Base-by-base conservation (phyloP, 306 rosid genomes). In the Cyamopsis tetragonoloba region DNA sequence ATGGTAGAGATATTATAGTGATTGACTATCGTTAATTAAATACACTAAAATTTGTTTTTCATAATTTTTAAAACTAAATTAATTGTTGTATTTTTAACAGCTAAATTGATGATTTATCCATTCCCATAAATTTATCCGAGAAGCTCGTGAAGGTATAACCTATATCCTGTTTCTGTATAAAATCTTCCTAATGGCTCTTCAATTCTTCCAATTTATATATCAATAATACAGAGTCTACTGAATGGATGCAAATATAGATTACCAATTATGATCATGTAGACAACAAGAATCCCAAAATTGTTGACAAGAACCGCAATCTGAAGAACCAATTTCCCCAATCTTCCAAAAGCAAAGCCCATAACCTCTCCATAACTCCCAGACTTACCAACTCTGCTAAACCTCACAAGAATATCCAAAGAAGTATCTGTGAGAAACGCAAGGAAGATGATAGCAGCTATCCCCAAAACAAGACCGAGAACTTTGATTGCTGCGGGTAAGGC, bases 401-500 rank as follows among this genome's bases (percentile, higher is more conserved):
- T 76, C 53, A 87, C 68, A 3, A 87, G 70, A 78, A 83, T 80
- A 59, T 83, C 88, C 67, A 83, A 32, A 7, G 95, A 81, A 2
- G 82, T 75, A 43, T 81, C 72, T 0, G 85, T 63, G 26, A 87
- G 79, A 34, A 87, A 18, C 6, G 90, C 90, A 13, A 87, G 82
- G 14, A 87, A 76, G 14, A 78, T 17, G 3, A 87, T 76, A 11
- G 80, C 59, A 7, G 51, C 63, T 31, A 85, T 66, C 24, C 95
- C 95, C 14, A 68, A 27, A 1, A 71, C 76, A 3, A 80, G 71
- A 0, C 95, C 95, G 20, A 87, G 53, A n/a, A 85, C 90, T 59
- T 85, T 87, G 79, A 87, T 82, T 60, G 95, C 83, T 30, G 95
- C 84, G 2, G 95, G 95, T 39, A 87, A 71, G 12, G 90, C 86